Percentiles rank a stretch among this genome's conserved stretches.
Evolutionary conservation across 2,329 filamentous ascomycete species (phyloP).

Genomic region (Leptosphaerulina australis): DNA sequence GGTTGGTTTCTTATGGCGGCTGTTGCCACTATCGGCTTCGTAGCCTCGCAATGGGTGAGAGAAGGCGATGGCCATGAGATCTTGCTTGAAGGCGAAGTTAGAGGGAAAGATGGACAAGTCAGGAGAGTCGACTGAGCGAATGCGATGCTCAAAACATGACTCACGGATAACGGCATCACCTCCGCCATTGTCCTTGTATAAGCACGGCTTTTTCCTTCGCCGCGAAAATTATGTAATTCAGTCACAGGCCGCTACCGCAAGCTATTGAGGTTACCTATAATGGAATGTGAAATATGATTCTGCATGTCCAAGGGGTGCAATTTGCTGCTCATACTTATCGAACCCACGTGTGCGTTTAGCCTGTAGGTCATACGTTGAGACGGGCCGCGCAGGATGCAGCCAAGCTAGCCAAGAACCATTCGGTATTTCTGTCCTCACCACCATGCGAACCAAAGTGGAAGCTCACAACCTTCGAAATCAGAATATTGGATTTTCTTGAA

Average conservation of each 20-base stretch:
- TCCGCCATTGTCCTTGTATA: too few relatives aligned
- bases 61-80: constrained; percentile 71
- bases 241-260: not conserved
- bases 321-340: not conserved
- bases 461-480: constrained; percentile 6
- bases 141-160: not conserved
- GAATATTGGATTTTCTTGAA: not conserved
- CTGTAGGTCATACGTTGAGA: constrained; percentile 8
- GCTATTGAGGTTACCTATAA: not conserved
- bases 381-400: constrained; percentile 16
- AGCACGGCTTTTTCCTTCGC: too few relatives aligned
- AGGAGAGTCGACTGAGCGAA: constrained; percentile 10
- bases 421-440: constrained; percentile 12
- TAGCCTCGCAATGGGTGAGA: constrained; percentile 61
- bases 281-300: not conserved
- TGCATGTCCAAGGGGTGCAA: constrained; percentile 1
- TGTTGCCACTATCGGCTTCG: constrained; percentile 57
- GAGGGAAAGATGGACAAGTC: constrained; percentile 45
- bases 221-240: too few relatives aligned
- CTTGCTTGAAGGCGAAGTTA: constrained; percentile 66
- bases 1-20: constrained; percentile 63
- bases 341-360: constrained; percentile 8
- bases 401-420: constrained; percentile 12
- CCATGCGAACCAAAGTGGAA: constrained; percentile 11
- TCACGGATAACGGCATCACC: too few relatives aligned